Conservation (phyloP, 805 yeast genomes). For the Ogataea henricii region DNA sequence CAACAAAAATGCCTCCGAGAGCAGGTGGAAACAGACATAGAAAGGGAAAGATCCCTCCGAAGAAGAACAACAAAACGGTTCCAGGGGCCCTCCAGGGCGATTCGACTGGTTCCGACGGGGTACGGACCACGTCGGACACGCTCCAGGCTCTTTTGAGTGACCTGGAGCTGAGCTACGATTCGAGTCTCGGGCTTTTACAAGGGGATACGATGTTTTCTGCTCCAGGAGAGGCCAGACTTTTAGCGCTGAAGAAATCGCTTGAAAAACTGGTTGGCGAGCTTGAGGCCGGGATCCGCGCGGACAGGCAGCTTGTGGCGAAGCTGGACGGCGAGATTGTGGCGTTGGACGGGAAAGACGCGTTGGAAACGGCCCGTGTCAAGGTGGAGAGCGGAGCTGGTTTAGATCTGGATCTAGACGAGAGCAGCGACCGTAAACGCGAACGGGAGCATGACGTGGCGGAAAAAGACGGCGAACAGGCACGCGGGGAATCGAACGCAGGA, state of each 20-base stretch:
- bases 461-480: no score
- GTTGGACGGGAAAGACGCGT: slow-evolving; percentile 8
- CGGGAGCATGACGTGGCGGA: slow-evolving; percentile 5
- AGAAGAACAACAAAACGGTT: slow-evolving; percentile 19
- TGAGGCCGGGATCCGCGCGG: slow-evolving; percentile 32
- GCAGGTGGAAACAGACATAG: slow-evolving; percentile 22
- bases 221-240: slow-evolving; percentile 28
- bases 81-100: slow-evolving; percentile 5
- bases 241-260: slow-evolving; percentile 36
- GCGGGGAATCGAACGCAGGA: no score
- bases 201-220: slow-evolving; percentile 51
- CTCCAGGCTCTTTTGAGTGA: slow-evolving; percentile 54
- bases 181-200: slow-evolving; percentile 58
- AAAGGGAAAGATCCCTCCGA: slow-evolving; percentile 28
- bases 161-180: slow-evolving; percentile 56
- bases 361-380: slow-evolving; percentile 10
- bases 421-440: neutral
- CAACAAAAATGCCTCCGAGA: slow-evolving; percentile 30
- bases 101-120: slow-evolving; percentile 9
- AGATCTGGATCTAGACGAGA: neutral
- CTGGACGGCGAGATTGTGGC: slow-evolving; percentile 17
- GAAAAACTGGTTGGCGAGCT: slow-evolving; percentile 43
- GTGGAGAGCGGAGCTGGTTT: slow-evolving; percentile 13
- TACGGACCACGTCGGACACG: slow-evolving; percentile 39
- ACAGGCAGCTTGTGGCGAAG: slow-evolving; percentile 26